Evolutionary conservation across 2,329 filamentous ascomycete genomes (phyloP).

Genomic region (Epichloe amarillans): DNA sequence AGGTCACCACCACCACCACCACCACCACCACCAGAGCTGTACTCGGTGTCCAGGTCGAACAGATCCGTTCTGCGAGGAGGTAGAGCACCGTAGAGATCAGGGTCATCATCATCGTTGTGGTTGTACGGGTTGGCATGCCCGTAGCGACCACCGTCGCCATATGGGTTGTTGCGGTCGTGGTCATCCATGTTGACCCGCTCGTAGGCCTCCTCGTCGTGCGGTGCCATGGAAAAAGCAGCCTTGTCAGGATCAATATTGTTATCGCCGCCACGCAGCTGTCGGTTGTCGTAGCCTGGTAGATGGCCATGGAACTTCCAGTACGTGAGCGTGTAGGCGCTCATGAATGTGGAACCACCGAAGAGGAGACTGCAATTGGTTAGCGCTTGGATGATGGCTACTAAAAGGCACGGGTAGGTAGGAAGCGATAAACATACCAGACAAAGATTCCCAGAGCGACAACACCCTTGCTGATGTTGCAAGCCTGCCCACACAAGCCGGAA

Average conservation of each 20-base stretch:
- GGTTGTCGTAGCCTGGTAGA: constrained; percentile 47
- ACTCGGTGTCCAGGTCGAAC: constrained; percentile 39
- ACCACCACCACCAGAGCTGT: constrained; percentile 21
- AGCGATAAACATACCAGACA: constrained; percentile 36
- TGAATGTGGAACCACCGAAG: constrained; percentile 37
- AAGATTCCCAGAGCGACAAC: constrained; percentile 51
- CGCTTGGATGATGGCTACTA: too few species aligned
- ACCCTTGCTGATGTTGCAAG: constrained; percentile 47
- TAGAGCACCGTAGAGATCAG: constrained; percentile 25
- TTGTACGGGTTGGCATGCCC: constrained; percentile 25
- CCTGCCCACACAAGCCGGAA: constrained; percentile 37
- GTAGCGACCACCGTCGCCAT: constrained; percentile 20
- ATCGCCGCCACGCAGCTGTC: constrained; percentile 25
- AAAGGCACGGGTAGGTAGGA: neutral
- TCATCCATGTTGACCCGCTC: constrained; percentile 46
- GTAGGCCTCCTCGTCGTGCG: constrained; percentile 54
- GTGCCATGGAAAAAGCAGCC: constrained; percentile 53
- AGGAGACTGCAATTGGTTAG: constrained; percentile 31
- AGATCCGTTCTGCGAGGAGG: constrained; percentile 25
- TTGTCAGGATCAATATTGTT: constrained; percentile 54
- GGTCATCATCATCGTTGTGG: constrained; percentile 25
- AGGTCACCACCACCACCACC: constrained; percentile 14
- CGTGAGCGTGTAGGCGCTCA: constrained; percentile 46
- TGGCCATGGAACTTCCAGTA: constrained; percentile 50
- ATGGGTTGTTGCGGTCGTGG: constrained; percentile 28